phyloP scores from a whole-genome alignment of 176 grass and related monocot species.

The Eragrostis curvula region DNA sequence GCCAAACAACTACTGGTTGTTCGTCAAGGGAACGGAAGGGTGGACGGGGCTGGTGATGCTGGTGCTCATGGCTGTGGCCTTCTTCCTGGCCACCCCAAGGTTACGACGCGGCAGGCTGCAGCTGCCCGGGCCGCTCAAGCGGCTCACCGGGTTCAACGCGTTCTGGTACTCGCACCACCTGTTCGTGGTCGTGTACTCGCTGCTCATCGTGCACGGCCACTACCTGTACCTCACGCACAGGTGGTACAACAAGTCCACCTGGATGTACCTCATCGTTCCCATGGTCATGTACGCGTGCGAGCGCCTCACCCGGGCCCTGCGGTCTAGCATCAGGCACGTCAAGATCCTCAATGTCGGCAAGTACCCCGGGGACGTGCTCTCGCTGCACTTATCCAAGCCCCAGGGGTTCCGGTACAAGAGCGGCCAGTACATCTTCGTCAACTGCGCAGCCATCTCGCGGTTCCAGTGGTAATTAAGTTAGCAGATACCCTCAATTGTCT shows the following conservation, averaged over 20 bases:
- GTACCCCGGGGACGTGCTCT: constrained; percentile 81
- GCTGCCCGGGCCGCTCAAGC: constrained; percentile 41
- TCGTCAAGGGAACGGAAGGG: constrained; percentile 87
- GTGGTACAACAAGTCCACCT: constrained; percentile 94
- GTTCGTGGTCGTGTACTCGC: constrained; percentile 86
- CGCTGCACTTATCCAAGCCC: constrained; percentile 85
- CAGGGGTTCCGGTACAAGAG: constrained; percentile 83
- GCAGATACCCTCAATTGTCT: no score
- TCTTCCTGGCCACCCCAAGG: constrained; percentile 86
- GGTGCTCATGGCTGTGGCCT: constrained; percentile 78
- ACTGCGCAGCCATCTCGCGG: constrained; percentile 88
- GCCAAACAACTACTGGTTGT: constrained; percentile 92
- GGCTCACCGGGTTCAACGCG: constrained; percentile 95
- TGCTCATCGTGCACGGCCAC: constrained; percentile 82
- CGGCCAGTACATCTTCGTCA: constrained; percentile 95
- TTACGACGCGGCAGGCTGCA: constrained; percentile 57
- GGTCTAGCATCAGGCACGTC: constrained; percentile 78
- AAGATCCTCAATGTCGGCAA: constrained; percentile 87
- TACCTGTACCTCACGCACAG: constrained; percentile 73
- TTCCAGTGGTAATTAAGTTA: constrained; percentile 81
- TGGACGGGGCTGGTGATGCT: constrained; percentile 90
- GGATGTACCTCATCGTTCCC: constrained; percentile 89
- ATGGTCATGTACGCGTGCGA: constrained; percentile 71
- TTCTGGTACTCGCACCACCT: constrained; percentile 99
- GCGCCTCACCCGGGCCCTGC: constrained; percentile 62